Base-by-base conservation (phyloP, 768 basidiomycete genomes). In the Leccinum arenicola region DNA sequence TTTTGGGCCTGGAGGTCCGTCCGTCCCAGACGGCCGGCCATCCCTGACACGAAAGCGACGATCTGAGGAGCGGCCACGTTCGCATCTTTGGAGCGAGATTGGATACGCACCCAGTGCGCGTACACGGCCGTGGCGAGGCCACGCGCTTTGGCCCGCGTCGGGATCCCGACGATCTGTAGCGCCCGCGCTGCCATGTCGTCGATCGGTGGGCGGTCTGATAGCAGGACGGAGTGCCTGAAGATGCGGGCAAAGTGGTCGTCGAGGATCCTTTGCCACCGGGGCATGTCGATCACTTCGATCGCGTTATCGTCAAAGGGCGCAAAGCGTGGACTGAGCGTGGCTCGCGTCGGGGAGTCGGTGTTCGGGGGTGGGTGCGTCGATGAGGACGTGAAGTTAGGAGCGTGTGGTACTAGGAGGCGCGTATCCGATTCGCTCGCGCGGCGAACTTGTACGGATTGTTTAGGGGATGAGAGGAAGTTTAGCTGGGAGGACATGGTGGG, bases 21-120 rank as follows among this genome's bases (percentile, higher is more conserved):
- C 12, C 48, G 48, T 36, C 43, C 65, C 25, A 69, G 48, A 54
- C 21, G 43, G 25, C 43, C 40, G 5, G 54, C 38, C 1, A 63
- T 56, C 40, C 48, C 58, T 43, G 54, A 56, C 6, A 66, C n/a
- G 11, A 70, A 27, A 2, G 43, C 36, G 29, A 63, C 35, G 19
- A 64, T 53, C 33, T 60, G 56, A 0, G 31, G 6, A 6, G 60
- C 65, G 12, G 19, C 47, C 14, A 43, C 55, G 12, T 62, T 56
- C 10, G 36, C 14, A 23, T 71, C 38, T 35, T 47, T 54, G 47
- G 35, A 57, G 5, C 52, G 58, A 48, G 47, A 54, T 47, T 65
- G 69, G 40, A 65, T 47, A 4, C 61, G 56, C 40, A 49, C 54
- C 69, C 67, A 66, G 27, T 62, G 69, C 15, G 51, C 56, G 10